Base-by-base conservation (phyloP, 2,329 filamentous ascomycete genomes). In the Zymoseptoria crescenta region DNA sequence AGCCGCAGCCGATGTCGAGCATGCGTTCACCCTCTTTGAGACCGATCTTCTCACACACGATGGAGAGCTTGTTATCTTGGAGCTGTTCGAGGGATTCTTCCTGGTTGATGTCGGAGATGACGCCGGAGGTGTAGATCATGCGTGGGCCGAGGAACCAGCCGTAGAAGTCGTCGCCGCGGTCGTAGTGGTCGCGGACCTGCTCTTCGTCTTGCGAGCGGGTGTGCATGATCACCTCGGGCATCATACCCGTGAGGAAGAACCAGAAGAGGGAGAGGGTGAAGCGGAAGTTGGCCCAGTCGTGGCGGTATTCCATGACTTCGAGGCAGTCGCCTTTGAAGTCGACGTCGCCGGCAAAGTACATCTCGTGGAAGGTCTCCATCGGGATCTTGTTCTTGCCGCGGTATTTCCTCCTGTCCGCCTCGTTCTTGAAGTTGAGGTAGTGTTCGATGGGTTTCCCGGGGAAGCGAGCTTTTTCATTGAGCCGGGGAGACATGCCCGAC, bases 131-230 rank as follows among this genome's bases (percentile, higher is more conserved):
- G 81, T 97, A 97, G 77, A 97, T 91, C 94, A 97, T 99, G 72
- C 93, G 92, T 60, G 93, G 93, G 62, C 94, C 94, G 64, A 97
- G 84, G 83, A 97, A 97, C 91, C 92, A 99, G 74, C 85, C 88
- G 81, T 99, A 99, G 79, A 96, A 96, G 77, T 97, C 94, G 74
- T 99, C 91, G 72, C 94, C 94, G 65, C 91, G 87, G 82, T 97
- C 94, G 77, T 99, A 99, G 80, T 96, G 91, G 75, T 92, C 91
- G 73, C 92, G 91, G 59, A 97, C 92, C 79, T 97, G 94, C 77
- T 97, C 93, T 83, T 96, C 92, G 69, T 97, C 93, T 79, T 96
- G 92, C 59, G 89, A 91, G 59, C 91, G 85, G 68, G 89, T 92
- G 81, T 97, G 93, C 82, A 96, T 87, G 69, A 96, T 87, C 64